phyloP scores from a whole-genome alignment of 2,329 filamentous ascomycete species.

The Cordyceps pruinosa region DNA sequence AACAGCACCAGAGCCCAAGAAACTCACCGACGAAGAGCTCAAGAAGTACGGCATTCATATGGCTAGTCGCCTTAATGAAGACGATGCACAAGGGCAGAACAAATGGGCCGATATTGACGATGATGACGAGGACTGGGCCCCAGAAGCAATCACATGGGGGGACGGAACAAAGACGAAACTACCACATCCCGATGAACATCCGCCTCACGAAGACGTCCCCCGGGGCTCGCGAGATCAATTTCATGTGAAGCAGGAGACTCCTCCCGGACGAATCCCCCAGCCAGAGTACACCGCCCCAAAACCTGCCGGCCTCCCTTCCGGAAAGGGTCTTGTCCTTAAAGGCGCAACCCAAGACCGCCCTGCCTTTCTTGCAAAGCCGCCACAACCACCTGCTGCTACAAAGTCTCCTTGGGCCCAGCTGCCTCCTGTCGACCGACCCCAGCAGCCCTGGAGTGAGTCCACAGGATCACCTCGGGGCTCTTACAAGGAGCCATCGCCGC shows the following conservation, averaged over 20 bases:
- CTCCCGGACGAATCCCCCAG: constrained; percentile 14
- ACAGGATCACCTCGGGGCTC: constrained; percentile 40
- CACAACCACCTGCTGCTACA: constrained; percentile 57
- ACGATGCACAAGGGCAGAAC: constrained; percentile 66
- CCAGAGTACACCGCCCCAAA: constrained; percentile 28
- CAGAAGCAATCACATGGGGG: constrained; percentile 80
- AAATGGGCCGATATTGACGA: constrained; percentile 91
- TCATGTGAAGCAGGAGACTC: not conserved
- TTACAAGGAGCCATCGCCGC: constrained; percentile 48
- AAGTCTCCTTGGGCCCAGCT: constrained; percentile 91
- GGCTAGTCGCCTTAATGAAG: constrained; percentile 68
- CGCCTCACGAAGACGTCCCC: constrained; percentile 5
- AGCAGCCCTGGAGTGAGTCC: constrained; percentile 58
- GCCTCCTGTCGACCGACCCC: constrained; percentile 75
- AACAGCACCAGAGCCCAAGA: constrained; percentile 65
- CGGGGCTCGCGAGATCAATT: not conserved
- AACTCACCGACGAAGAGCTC: constrained; percentile 80
- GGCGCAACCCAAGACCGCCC: constrained; percentile 60
- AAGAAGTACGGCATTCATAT: constrained; percentile 83
- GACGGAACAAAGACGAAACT: constrained; percentile 79
- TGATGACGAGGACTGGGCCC: constrained; percentile 81
- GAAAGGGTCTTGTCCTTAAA: constrained; percentile 59
- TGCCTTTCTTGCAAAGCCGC: constrained; percentile 65
- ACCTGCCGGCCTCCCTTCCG: constrained; percentile 41
- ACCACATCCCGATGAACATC: constrained; percentile 51